A percentile compares a stretch with the other conserved stretches of the same genome.
These are phyloP conservation scores for Astrephomene gubernaculifera DNA, from an alignment of 139 green algal genomes.

Conservation along the genomic window DNA sequence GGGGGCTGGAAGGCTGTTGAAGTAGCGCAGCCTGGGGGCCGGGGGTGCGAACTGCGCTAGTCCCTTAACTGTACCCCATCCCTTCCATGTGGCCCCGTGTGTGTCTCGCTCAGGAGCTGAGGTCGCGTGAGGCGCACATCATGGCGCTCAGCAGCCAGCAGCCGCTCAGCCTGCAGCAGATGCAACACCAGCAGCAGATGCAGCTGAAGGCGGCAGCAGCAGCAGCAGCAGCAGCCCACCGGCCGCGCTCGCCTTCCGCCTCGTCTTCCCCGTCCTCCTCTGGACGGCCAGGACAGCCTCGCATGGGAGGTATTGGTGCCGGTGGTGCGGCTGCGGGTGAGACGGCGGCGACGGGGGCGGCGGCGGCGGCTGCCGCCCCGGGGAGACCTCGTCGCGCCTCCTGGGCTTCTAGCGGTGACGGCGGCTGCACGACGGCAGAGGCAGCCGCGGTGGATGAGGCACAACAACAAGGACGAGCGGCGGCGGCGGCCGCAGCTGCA, in stretches of 20 bases:
- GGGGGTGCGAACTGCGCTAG: neutral
- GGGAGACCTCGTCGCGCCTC: too few species aligned
- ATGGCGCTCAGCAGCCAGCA: neutral
- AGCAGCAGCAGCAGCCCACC: conserved; percentile 4
- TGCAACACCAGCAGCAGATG: too few species aligned
- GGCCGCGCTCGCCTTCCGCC: neutral
- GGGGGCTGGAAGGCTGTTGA: neutral
- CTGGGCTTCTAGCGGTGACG: too few species aligned
- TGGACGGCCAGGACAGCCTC: neutral
- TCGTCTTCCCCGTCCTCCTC: neutral
- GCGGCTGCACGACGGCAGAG: too few species aligned
- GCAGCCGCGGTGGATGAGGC: too few species aligned
- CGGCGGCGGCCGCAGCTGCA: too few species aligned
- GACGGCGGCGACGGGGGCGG: too few species aligned
- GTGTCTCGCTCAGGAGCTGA: conserved; percentile 7
- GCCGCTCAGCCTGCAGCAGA: neutral
- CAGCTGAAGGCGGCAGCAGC: too few species aligned
- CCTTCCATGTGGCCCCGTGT: neutral
- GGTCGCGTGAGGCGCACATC: conserved; percentile 19
- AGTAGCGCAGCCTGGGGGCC: neutral
- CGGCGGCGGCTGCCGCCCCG: too few species aligned
- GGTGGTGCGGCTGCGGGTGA: too few species aligned
- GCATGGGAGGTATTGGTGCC: too few species aligned
- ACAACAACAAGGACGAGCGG: too few species aligned
- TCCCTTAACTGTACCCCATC: neutral